Evolutionary conservation across 495 filamentous ascomycete genomes (phyloP).

Genomic region (Viridothelium virens): DNA sequence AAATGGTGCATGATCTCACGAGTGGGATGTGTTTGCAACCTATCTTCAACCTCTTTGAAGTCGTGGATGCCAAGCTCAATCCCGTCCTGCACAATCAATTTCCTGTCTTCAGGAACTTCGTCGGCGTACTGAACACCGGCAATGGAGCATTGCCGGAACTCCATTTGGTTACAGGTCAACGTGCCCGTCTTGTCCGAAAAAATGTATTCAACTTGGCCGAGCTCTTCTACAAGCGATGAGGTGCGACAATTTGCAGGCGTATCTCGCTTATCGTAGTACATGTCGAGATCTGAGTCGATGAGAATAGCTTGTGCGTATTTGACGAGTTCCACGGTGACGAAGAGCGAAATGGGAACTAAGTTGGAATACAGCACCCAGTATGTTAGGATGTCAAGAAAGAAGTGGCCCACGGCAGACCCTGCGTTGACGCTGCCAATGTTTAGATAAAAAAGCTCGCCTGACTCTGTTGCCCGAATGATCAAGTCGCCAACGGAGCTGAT

Average conservation of each 20-base stretch:
- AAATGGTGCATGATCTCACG: slow-evolving; percentile 75
- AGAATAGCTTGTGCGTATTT: slow-evolving; percentile 97
- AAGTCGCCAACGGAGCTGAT: slow-evolving; percentile 89
- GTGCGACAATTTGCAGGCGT: slow-evolving; percentile 94
- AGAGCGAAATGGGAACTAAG: slow-evolving; percentile 91
- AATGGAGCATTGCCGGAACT: slow-evolving; percentile 92
- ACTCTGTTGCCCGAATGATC: slow-evolving; percentile 57
- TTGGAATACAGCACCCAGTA: slow-evolving; percentile 99
- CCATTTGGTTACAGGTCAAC: slow-evolving; percentile 98
- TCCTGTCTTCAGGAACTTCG: slow-evolving; percentile 84
- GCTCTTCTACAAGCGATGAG: slow-evolving; percentile 90
- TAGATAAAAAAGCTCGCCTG: slow-evolving; percentile 60
- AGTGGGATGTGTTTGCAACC: background rate
- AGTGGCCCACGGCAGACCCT: slow-evolving; percentile 60
- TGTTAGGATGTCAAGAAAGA: slow-evolving; percentile 91
- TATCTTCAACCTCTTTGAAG: slow-evolving; percentile 63
- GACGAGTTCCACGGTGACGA: slow-evolving; percentile 95
- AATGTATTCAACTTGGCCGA: slow-evolving; percentile 97
- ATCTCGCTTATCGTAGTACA: slow-evolving; percentile 93
- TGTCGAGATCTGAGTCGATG: slow-evolving; percentile 95
- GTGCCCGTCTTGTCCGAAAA: slow-evolving; percentile 99
- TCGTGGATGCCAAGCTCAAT: slow-evolving; percentile 77
- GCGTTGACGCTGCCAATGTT: slow-evolving; percentile 42
- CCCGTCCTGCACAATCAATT: slow-evolving; percentile 64
- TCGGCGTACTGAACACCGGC: slow-evolving; percentile 90